Conservation (phyloP, 129 eudicot species). For the Escallonia rubra region DNA sequence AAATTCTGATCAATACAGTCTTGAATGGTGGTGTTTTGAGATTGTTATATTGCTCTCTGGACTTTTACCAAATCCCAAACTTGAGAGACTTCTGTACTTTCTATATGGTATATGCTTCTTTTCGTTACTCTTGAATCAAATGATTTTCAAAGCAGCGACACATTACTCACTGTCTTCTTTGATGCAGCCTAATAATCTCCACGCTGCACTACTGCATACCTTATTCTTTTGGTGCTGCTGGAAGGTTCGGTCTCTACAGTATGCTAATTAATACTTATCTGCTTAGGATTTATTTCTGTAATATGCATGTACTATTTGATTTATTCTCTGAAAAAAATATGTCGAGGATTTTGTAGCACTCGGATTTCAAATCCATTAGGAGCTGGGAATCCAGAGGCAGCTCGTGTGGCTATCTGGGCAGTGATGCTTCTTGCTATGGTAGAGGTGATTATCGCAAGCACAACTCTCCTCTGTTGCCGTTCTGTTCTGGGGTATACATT, state of each 20-base stretch:
- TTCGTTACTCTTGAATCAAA: neutral
- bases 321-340: neutral
- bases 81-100: constrained; percentile 44
- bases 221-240: constrained; percentile 37
- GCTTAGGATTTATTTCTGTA: no score
- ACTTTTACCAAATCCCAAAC: constrained; percentile 35
- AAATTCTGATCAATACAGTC: constrained; percentile 13
- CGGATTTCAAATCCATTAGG: constrained; percentile 32
- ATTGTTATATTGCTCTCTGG: constrained; percentile 33
- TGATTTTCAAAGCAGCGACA: neutral
- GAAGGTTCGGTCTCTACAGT: constrained; percentile 19
- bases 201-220: constrained; percentile 28
- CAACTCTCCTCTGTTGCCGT: constrained; percentile 12
- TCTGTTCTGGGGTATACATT: constrained; percentile 25
- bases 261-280: neutral
- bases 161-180: neutral
- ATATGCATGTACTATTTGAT: no score
- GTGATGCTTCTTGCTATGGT: constrained; percentile 16
- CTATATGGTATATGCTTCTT: constrained; percentile 32
- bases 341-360: constrained; percentile 21
- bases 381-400: constrained; percentile 32
- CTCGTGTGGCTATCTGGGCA: constrained; percentile 13
- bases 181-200: constrained; percentile 7
- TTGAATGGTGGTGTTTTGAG: constrained; percentile 47
- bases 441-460: constrained; percentile 16